A percentile compares a stretch with the other conserved stretches of the same genome.
Evolutionary conservation across 1,284 basidiomycete genomes (phyloP).

Genomic region (Apiotrichum gracile): DNA sequence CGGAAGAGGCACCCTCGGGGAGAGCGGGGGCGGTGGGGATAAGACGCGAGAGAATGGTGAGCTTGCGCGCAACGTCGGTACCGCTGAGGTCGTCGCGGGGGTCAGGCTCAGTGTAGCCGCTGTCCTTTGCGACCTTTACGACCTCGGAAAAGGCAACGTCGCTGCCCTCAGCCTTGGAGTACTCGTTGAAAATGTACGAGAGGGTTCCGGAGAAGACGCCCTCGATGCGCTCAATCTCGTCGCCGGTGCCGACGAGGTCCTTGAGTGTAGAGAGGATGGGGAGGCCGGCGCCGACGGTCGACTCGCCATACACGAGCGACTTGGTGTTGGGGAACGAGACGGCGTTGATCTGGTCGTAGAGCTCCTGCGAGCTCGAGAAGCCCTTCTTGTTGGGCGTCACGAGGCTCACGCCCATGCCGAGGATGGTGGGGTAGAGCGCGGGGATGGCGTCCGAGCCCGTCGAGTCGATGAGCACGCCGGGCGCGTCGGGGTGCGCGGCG

Average conservation of each 20-base stretch:
- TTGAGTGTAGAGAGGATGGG: conserved; percentile 88
- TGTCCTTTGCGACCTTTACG: conserved; percentile 79
- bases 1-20: conserved; percentile 67
- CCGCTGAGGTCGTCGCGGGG: conserved; percentile 95
- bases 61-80: conserved; percentile 92
- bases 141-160: conserved; percentile 72
- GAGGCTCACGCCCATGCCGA: conserved; percentile 73
- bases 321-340: conserved; percentile 53
- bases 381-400: conserved; percentile 99
- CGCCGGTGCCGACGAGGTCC: conserved; percentile 86
- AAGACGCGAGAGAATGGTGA: conserved; percentile 85
- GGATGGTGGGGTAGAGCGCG: conserved; percentile 71
- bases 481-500: conserved; percentile 49
- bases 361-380: conserved; percentile 65
- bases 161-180: conserved; percentile 54
- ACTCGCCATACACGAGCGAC: conserved; percentile 72
- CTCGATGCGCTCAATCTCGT: conserved; percentile 61
- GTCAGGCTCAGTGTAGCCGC: conserved; percentile 97
- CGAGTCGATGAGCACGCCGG: conserved; percentile 84
- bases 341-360: conserved; percentile 68
- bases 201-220: conserved; percentile 78
- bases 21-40: conserved; percentile 52
- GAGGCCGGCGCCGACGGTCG: conserved; percentile 91
- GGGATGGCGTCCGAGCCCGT: conserved; percentile 84
- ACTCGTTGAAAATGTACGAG: conserved; percentile 99